phyloP scores from a whole-genome alignment of 305 asterid species.

The Fraxinus xanthoxyloides region DNA sequence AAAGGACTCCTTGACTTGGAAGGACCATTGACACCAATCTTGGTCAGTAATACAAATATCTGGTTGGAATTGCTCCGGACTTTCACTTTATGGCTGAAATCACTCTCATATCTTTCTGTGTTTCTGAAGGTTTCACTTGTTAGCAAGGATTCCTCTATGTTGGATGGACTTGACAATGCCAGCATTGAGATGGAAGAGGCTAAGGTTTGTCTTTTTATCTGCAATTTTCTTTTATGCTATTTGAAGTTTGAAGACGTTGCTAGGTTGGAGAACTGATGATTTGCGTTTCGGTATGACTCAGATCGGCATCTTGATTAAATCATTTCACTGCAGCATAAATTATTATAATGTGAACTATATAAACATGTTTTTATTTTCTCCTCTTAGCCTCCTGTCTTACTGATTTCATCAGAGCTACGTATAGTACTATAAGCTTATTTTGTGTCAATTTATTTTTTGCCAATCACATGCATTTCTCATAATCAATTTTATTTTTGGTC shows the following conservation, averaged over 20 bases:
- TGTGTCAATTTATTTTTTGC: neutral
- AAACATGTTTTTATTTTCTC: neutral
- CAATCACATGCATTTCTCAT: neutral
- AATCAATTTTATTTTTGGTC: neutral
- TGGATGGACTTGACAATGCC: constrained; percentile 95
- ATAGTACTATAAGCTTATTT: neutral
- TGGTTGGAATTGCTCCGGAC: neutral
- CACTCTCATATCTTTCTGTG: constrained; percentile 9
- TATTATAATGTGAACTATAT: neutral
- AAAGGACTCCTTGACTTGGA: constrained; percentile 97
- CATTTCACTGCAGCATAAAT: neutral
- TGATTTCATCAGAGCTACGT: neutral
- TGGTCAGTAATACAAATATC: constrained; percentile 47
- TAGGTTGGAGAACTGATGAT: neutral
- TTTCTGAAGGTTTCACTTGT: constrained; percentile 85
- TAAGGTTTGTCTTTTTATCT: constrained; percentile 55
- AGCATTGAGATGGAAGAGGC: constrained; percentile 87
- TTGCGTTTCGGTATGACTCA: neutral
- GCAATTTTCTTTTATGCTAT: neutral
- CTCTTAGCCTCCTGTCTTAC: neutral
- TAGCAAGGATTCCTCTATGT: constrained; percentile 97
- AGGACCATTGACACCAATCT: constrained; percentile 92
- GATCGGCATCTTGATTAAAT: neutral
- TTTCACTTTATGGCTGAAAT: neutral
- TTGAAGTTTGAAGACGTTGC: neutral